phyloP scores from a whole-genome alignment of 2,329 filamentous ascomycete species.

The Dothideomycetes sp. region DNA sequence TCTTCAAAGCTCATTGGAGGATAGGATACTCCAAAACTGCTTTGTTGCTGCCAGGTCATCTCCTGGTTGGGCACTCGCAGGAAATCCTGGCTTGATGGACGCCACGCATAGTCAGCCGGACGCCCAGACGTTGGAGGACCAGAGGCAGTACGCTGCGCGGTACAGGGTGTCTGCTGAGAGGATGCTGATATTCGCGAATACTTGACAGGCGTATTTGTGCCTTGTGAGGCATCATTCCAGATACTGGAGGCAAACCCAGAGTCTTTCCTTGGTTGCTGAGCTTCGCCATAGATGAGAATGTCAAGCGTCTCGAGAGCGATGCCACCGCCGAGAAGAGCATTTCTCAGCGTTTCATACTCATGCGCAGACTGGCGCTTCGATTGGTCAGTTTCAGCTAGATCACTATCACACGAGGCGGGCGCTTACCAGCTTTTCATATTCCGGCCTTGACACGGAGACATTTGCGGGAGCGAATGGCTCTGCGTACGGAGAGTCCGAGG shows the following conservation, averaged over 20 bases:
- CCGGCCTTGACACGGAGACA: not conserved
- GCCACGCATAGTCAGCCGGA: not conserved
- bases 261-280: slow-evolving; percentile 11
- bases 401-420: too few species aligned
- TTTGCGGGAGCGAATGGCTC: not conserved
- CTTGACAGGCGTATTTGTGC: not conserved
- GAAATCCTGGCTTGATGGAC: not conserved
- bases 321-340: slow-evolving; percentile 39
- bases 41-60: not conserved
- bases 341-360: slow-evolving; percentile 43
- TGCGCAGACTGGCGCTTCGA: slow-evolving; percentile 29
- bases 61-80: not conserved
- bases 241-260: slow-evolving; percentile 9
- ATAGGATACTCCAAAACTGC: not conserved
- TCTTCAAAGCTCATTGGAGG: not conserved
- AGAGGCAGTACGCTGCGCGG: too few species aligned
- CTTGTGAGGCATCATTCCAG: slow-evolving; percentile 15
- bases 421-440: not conserved
- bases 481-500: not conserved
- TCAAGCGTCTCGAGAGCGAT: slow-evolving; percentile 38
- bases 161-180: too few species aligned
- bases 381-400: too few species aligned
- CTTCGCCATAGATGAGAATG: slow-evolving; percentile 29
- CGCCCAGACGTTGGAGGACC: too few species aligned
- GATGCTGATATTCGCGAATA: too few species aligned